These are phyloP conservation scores for Apiotrichum montevideense DNA, from an alignment of 1,284 basidiomycete species.

Conservation along the genomic window DNA sequence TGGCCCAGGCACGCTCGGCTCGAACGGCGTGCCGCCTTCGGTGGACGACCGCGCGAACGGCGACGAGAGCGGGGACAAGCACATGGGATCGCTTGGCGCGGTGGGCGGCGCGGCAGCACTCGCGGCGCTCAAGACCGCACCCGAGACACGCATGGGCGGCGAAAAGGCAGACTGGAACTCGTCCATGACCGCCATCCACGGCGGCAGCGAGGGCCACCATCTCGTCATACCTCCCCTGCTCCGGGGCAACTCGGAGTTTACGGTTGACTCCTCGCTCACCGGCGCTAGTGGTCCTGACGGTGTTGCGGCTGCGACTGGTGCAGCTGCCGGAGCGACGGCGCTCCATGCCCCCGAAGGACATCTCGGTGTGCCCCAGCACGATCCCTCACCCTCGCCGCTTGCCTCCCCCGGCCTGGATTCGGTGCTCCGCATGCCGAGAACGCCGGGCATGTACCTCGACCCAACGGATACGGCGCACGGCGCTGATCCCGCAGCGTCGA, in stretches of 20 bases:
- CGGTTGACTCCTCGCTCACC: background rate
- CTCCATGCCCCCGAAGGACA: no score
- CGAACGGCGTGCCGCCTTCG: background rate
- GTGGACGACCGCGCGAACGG: background rate
- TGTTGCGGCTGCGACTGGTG: slow-evolving; percentile 31
- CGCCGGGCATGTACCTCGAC: no score
- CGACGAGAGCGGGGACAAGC: no score
- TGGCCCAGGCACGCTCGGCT: no score
- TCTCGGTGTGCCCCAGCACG: no score
- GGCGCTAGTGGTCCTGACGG: background rate
- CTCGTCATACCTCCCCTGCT: no score
- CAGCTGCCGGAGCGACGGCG: slow-evolving; percentile 32
- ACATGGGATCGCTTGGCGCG: background rate
- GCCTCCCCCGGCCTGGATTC: no score
- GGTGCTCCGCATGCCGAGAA: no score
- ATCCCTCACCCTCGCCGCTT: no score
- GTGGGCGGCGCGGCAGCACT: background rate
- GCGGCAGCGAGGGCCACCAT: slow-evolving; percentile 31
- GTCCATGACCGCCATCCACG: slow-evolving; percentile 40
- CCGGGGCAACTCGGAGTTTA: no score
- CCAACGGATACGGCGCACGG: no score
- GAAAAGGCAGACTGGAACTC: slow-evolving; percentile 33
- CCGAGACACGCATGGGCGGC: slow-evolving; percentile 11
- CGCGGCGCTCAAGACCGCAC: background rate
- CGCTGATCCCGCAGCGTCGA: no score